phyloP scores from a whole-genome alignment of 441 rosid species.

The Croton setiger region DNA sequence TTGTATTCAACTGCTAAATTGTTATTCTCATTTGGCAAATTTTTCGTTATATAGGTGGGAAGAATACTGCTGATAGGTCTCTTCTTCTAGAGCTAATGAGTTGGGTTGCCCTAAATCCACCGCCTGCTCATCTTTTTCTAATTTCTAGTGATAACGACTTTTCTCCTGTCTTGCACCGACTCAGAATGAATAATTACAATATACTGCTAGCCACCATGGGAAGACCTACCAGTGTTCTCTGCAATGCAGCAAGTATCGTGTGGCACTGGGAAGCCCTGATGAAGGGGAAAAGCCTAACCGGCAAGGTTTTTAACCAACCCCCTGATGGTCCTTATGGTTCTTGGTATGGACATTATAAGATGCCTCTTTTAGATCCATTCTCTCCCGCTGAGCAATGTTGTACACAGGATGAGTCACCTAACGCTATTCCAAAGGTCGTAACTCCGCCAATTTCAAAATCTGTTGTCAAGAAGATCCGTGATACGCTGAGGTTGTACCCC shows the following conservation, averaged over 20 bases:
- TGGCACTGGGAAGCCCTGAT: constrained; percentile 74
- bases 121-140: constrained; percentile 86
- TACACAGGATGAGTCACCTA: constrained; percentile 24
- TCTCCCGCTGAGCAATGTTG: constrained; percentile 28
- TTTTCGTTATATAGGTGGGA: constrained; percentile 52
- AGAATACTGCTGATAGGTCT: constrained; percentile 75
- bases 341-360: constrained; percentile 82
- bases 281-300: constrained; percentile 41
- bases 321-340: constrained; percentile 91
- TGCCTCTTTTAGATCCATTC: constrained; percentile 70
- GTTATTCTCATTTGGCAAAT: constrained; percentile 13
- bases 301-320: constrained; percentile 72
- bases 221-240: constrained; percentile 43
- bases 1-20: not conserved
- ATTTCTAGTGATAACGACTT: constrained; percentile 74
- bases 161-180: constrained; percentile 54
- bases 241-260: constrained; percentile 88
- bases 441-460: constrained; percentile 40
- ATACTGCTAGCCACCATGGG: constrained; percentile 60
- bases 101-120: constrained; percentile 84
- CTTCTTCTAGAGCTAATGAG: constrained; percentile 66
- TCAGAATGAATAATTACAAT: constrained; percentile 90
- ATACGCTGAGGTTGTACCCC: constrained; percentile 47
- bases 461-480: constrained; percentile 46
- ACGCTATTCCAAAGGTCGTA: constrained; percentile 30